A percentile compares a stretch with the other conserved stretches of the same genome.
Evolutionary conservation across 306 rosid species (phyloP).

Genomic region (Trifolium pratense): DNA sequence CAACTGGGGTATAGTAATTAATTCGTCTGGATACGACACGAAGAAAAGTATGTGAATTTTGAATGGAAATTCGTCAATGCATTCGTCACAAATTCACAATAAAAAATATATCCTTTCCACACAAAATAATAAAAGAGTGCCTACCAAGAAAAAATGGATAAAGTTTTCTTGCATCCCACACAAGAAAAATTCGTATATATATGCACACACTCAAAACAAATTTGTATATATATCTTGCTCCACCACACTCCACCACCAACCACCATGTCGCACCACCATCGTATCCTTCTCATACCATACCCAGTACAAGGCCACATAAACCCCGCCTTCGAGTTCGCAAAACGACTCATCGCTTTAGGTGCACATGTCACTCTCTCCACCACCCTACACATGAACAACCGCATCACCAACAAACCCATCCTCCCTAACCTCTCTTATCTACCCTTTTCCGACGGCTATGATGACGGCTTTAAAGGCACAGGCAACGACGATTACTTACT

Average conservation of each 20-base stretch:
- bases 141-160: neutral
- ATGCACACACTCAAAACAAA: neutral
- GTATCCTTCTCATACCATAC: constrained; percentile 45
- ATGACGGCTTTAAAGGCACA: constrained; percentile 17
- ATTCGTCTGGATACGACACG: no score
- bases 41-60: no score
- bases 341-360: constrained; percentile 40
- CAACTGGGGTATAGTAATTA: no score
- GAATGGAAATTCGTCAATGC: no score
- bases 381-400: constrained; percentile 37
- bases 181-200: neutral
- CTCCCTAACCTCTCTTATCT: constrained; percentile 34
- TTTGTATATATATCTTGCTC: neutral
- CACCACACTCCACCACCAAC: neutral
- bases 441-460: constrained; percentile 55
- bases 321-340: constrained; percentile 54
- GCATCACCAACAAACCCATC: constrained; percentile 27
- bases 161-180: neutral
- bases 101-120: neutral
- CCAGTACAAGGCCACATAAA: constrained; percentile 57
- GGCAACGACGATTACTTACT: neutral
- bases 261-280: constrained; percentile 38
- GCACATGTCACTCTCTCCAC: constrained; percentile 49
- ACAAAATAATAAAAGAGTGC: neutral
- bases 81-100: neutral